Evolutionary conservation across 208 protist genomes (phyloP).

Genomic region (Trypanosoma melophagium): DNA sequence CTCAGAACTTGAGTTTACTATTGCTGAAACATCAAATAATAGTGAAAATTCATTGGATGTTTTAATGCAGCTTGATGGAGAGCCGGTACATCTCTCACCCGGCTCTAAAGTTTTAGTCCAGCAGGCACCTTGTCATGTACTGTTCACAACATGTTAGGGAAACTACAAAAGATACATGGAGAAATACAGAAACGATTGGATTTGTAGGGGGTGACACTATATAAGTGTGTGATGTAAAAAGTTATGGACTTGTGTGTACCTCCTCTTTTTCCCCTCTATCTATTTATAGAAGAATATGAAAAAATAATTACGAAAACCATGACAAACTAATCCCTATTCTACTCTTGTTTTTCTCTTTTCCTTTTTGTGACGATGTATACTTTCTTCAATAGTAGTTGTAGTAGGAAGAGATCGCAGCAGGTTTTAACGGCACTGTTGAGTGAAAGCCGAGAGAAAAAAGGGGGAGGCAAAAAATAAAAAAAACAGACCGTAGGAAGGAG

Average conservation of each 20-base stretch:
- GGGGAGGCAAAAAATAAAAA: neutral
- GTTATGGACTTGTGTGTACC: neutral
- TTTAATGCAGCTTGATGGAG: constrained; percentile 65
- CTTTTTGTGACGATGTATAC: no score
- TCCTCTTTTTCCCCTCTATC: neutral
- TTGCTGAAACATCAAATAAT: constrained; percentile 19
- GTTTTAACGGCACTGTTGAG: no score
- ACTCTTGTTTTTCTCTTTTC: no score
- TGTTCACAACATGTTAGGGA: constrained; percentile 27
- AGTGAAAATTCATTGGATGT: constrained; percentile 14
- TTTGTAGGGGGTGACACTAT: neutral
- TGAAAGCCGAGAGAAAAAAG: no score
- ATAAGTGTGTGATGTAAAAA: neutral
- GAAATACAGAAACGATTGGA: neutral
- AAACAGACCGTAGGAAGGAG: no score
- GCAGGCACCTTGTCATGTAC: constrained; percentile 21
- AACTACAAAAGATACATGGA: no score
- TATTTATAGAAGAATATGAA: no score
- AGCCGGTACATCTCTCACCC: constrained; percentile 41
- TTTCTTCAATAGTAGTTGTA: no score
- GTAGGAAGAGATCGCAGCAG: no score
- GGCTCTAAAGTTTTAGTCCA: constrained; percentile 46
- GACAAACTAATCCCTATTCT: constrained; percentile 20
- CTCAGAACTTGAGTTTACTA: constrained; percentile 34
- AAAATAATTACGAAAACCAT: no score